These are phyloP conservation scores for Ploettnerulaceae sp. DNA, from an alignment of 2,329 filamentous ascomycete species.

Conservation along the genomic window DNA sequence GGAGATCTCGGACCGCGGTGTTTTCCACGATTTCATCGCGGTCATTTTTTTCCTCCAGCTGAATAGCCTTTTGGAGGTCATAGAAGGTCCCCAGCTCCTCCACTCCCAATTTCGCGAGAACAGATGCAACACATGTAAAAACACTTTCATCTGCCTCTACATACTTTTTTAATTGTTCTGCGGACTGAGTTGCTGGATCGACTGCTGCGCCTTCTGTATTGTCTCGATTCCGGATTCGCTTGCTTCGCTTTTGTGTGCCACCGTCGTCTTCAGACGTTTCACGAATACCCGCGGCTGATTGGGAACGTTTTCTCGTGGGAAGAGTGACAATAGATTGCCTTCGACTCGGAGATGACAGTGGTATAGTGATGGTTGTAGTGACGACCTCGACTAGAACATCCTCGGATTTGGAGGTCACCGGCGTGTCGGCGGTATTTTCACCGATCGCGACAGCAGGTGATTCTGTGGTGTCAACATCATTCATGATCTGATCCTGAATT, in stretches of 20 bases:
- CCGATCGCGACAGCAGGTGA: slow-evolving; percentile 23
- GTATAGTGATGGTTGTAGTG: slow-evolving; percentile 23
- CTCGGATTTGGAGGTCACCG: slow-evolving; percentile 17
- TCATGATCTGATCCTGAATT: slow-evolving; percentile 27
- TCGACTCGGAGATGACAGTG: slow-evolving; percentile 22
- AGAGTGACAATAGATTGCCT: slow-evolving; percentile 19
- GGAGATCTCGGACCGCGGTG: slow-evolving; percentile 35
- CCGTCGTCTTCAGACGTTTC: slow-evolving; percentile 54
- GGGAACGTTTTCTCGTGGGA: slow-evolving; percentile 53
- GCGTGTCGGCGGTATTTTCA: slow-evolving; percentile 17
- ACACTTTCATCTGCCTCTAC: slow-evolving; percentile 30
- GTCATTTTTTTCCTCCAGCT: slow-evolving; percentile 15
- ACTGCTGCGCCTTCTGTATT: slow-evolving; percentile 44
- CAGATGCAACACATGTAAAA: slow-evolving; percentile 28
- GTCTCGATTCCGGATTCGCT: slow-evolving; percentile 58
- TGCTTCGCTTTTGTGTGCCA: slow-evolving; percentile 57
- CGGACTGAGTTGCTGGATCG: slow-evolving; percentile 48
- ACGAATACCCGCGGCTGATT: slow-evolving; percentile 54
- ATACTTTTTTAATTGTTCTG: slow-evolving; percentile 46
- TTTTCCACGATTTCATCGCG: slow-evolving; percentile 23
- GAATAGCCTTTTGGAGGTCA: slow-evolving; percentile 27
- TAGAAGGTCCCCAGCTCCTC: slow-evolving; percentile 30
- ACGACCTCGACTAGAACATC: slow-evolving; percentile 18
- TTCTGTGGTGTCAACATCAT: slow-evolving; percentile 23
- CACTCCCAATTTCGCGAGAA: slow-evolving; percentile 30